phyloP scores from a whole-genome alignment of 805 yeast species.

The Maudiozyma turicensis region DNA sequence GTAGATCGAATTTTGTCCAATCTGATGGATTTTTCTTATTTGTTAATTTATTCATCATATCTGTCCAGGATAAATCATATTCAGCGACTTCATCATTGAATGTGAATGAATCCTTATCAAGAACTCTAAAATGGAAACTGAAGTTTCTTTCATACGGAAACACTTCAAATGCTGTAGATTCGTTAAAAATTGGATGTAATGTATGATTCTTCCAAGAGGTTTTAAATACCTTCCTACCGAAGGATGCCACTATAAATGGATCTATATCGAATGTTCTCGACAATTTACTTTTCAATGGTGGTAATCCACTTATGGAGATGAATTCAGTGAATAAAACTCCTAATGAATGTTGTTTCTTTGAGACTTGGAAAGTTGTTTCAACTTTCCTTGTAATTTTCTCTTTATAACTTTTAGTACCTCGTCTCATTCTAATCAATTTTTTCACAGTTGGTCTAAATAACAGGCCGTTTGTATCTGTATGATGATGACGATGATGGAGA shows the following conservation, averaged over 20 bases:
- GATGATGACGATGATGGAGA: not conserved
- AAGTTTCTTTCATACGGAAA: conserved; percentile 54
- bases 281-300: conserved; percentile 56
- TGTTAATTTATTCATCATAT: conserved; percentile 31
- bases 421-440: conserved; percentile 3
- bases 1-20: conserved; percentile 28
- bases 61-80: conserved; percentile 45
- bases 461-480: not conserved
- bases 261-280: conserved; percentile 82
- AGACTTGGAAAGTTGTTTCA: conserved; percentile 17
- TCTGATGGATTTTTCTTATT: conserved; percentile 2
- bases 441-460: conserved; percentile 2
- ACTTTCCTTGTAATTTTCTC: conserved; percentile 5
- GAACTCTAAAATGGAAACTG: conserved; percentile 57
- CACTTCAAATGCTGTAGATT: conserved; percentile 70
- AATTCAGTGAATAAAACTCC: conserved; percentile 79
- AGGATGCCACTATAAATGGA: conserved; percentile 86
- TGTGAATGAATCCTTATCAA: conserved; percentile 79
- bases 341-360: conserved; percentile 26
- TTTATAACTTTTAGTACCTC: conserved; percentile 5
- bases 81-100: conserved; percentile 76
- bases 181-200: conserved; percentile 72
- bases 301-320: conserved; percentile 63
- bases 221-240: conserved; percentile 79
- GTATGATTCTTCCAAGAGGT: conserved; percentile 81